Evolutionary conservation across 2,329 filamentous ascomycete species (phyloP).

Genomic region (Pestalotiopsis sp.): DNA sequence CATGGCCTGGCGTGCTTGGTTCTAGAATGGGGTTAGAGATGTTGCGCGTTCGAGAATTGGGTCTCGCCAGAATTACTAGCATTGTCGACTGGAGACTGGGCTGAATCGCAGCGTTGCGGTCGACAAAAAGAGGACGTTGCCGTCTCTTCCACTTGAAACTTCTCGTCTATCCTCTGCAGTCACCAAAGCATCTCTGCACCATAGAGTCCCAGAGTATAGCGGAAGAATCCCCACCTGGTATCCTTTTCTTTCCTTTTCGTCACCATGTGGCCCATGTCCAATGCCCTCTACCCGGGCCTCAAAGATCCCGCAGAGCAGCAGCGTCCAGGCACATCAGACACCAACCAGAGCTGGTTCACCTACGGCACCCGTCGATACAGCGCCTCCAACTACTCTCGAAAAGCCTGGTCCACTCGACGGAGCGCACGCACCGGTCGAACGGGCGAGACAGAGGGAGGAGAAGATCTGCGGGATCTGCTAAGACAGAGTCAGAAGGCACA

Average conservation of each 20-base stretch:
- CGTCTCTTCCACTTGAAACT: background rate
- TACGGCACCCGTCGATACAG: conserved; percentile 7
- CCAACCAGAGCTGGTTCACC: conserved; percentile 3
- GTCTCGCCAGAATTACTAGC: background rate
- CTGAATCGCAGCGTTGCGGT: background rate
- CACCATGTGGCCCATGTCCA: conserved; percentile 14
- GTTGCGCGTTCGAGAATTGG: background rate
- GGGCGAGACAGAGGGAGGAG: conserved; percentile 4
- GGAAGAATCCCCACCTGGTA: background rate
- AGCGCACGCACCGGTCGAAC: conserved; percentile 4
- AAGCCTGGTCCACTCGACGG: background rate
- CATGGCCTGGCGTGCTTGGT: background rate
- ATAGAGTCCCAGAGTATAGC: background rate
- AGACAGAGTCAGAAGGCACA: background rate
- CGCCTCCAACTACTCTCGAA: conserved; percentile 8
- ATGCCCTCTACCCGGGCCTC: conserved; percentile 14
- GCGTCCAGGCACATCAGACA: conserved; percentile 6
- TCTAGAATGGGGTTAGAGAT: background rate
- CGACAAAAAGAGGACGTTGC: conserved; percentile 6
- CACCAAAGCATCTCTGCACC: background rate
- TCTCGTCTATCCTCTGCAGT: background rate
- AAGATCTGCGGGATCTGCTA: conserved; percentile 3
- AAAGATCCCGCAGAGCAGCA: background rate
- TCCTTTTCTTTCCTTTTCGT: background rate
- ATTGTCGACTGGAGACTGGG: background rate